Base-by-base conservation (phyloP, 2,329 filamentous ascomycete species). In the Cadophora sp. region DNA sequence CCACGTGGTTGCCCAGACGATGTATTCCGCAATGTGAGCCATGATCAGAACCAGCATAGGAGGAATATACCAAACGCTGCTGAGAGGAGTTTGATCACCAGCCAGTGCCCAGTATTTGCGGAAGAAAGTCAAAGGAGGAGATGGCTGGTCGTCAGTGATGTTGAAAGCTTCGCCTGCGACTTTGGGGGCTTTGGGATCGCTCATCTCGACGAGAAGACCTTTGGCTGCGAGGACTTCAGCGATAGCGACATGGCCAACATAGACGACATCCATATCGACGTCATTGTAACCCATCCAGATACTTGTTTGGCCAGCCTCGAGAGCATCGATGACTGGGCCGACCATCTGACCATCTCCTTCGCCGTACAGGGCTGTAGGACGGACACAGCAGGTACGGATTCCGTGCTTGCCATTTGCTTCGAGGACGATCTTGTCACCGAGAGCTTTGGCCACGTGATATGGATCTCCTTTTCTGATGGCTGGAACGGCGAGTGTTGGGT, bases 351-450 rank as follows among this genome's bases (percentile, higher is more conserved):
- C 67, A 58, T 78, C 77, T 72, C 83, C 82, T 72, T 83, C 82
- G 64, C 84, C 85, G 69, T 85, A 85, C 74, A 87, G 84, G 37
- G 82, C 84, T 4, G 83, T 81, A 1, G 84, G 84, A 19, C 85
- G 81, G 69, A 87, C 80, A 24, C 83, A 80, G 70, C 79, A 80
- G 4, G 84, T 86, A 5, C 85, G 79, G 76, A 87, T 84, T 60
- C 78, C 79, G 58, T 73, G 65, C 34, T 71, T 72, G 60, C 29
- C 79, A 62, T 74, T 73, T 12, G 72, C 73, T 16, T 72, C 72
- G 2, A 73, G 66, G 12, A 71, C 70, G 4, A 73, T 43, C 50
- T 72, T 70, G 55, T 74, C 73, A 16, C 72, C 73, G 4, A 73
- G 12, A 27, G 73, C 72, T 50, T 74, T 74, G 9, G 72, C 69